Evolutionary conservation across 345 rosid species (phyloP), one percentile per base, ranked within the genome.

Genomic region (Draba incana): DNA sequence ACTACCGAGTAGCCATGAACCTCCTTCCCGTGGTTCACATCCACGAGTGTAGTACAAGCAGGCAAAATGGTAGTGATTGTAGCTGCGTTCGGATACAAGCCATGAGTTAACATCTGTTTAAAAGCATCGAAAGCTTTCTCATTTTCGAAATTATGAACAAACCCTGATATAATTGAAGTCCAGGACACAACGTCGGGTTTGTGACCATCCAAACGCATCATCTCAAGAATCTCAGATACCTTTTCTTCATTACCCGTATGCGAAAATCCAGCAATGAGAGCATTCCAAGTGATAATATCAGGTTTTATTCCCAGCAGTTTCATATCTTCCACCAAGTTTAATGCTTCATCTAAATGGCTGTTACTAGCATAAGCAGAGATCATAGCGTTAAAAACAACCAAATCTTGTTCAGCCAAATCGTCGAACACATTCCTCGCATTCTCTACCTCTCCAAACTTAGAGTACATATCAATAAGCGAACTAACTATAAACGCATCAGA

Each of bases 151-250:
- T 82, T 93, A 69, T 87, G 85, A 58, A 90, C 94, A 43, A 83
- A 71, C 25, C 97, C 94, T 24, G 97, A 84, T 69, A 88, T 85
- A 35, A 90, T 57, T 0, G 96, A 85, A 41, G 96, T 90, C 97
- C 96, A 90, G 0, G 96, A 81, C 49, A 85, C 86, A 14, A 84
- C 86, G 68, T 93, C 98, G 13, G 89, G 92, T 66, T 79, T 80
- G 66, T 78, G 54, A 37, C 92, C 91, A 57, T 75, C 38, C 24
- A 20, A 45, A 24, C 33, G 62, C 96, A 90, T 88, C 77, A 75
- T 55, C 54, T 69, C 63, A 63, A 93, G 71, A 41, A 86, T 33
- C 61, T 81, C 72, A 15, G 68, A 74, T 55, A 79, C 86, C 79
- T 71, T 79, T 39, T 57, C 73, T 61, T 74, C 72, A 30, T 90